Evolutionary conservation across 2,329 filamentous ascomycete species (phyloP), one percentile per base, ranked within the genome.

Genomic region (Lachnellula subtilissima): DNA sequence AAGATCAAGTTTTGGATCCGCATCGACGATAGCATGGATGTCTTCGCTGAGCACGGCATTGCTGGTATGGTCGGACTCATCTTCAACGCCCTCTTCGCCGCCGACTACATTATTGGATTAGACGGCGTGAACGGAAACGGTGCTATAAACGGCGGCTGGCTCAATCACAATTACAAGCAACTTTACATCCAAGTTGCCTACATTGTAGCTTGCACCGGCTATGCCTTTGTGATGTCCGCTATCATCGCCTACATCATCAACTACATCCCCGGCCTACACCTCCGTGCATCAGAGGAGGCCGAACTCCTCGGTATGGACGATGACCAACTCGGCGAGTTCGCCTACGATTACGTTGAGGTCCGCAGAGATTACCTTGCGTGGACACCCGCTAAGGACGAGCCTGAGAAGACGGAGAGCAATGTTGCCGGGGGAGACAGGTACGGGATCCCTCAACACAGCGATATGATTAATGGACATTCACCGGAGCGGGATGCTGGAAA

Each of bases 291-390:
- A 25, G 88, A 91, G 68, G 87, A 92, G 73, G 89, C 89, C 23
- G 89, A 94, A 73, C 83, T 93, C 12, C 83, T 93, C 55, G 89
- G 89, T 64, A 92, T 93, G 88, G 89, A 94, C 68, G 89, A 93
- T 70, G 89, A 93, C 74, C 89, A 94, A 75, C 88, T 93, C 65
- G 89, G 89, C 73, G 89, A 94, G 74, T 94, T 93, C 70, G 89
- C 89, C 12, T 93, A 93, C 77, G 89, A 94, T 72, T 94, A 93
- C 72, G 89, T 94, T 63, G 89, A 94, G 79, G 88, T 93, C 57
- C 87, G 89, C 69, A 85, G 89, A 67, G 89, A 94, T 74, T 94
- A 92, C 78, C 83, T 94, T 40, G 89, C 89, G 57, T 94, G 89
- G 89, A 92, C 88, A 32, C 89, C 89, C 1, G 84, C 87, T 36